Percentiles rank a stretch among this genome's conserved stretches.
phyloP scores from a whole-genome alignment of 176 grass and related monocot species.

The bread wheat (Triticum aestivum) region IWGSC_CS_RefSeq_v2.1 NC_057798.1:124294995-124295494 shows the following conservation, averaged over 20 bases:
- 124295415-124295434: neutral
- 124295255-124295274: slow-evolving; percentile 29
- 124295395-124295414: neutral
- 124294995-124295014: too few relatives aligned
- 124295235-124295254: slow-evolving; percentile 57
- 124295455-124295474: neutral
- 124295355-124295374: slow-evolving; percentile 87
- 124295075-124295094: neutral
- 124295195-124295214: slow-evolving; percentile 40
- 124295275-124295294: neutral
- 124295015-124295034: slow-evolving; percentile 1
- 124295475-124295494: neutral
- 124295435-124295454: slow-evolving; percentile 14
- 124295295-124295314: slow-evolving; percentile 67
- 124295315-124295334: slow-evolving; percentile 80
- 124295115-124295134: slow-evolving; percentile 42
- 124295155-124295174: slow-evolving; percentile 58
- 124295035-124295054: neutral
- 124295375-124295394: slow-evolving; percentile 50
- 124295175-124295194: slow-evolving; percentile 52
- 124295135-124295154: slow-evolving; percentile 78
- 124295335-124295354: slow-evolving; percentile 59
- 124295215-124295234: slow-evolving; percentile 49
- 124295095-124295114: neutral
- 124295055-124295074: neutral